A percentile compares a stretch with the other conserved stretches of the same genome.
These are phyloP conservation scores for Akanthomyces uredinophilus DNA, from an alignment of 2,329 filamentous ascomycete genomes.

Conservation along the genomic window DNA sequence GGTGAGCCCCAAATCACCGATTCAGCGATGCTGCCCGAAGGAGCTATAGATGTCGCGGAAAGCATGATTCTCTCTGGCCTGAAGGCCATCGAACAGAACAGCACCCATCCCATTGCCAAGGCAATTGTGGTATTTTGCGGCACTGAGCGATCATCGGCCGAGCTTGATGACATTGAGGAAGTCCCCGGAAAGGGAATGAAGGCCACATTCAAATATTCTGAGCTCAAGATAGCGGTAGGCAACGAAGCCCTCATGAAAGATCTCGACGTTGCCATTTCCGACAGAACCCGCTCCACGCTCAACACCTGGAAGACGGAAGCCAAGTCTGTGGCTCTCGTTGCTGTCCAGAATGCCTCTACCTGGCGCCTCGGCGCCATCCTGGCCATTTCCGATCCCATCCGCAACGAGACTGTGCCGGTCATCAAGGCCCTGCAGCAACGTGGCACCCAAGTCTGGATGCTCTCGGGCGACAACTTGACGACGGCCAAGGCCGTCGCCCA, in stretches of 20 bases:
- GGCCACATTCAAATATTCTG: constrained; percentile 41
- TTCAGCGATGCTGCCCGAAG: constrained; percentile 35
- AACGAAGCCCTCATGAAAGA: constrained; percentile 66
- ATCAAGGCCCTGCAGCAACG: constrained; percentile 59
- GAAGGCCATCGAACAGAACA: constrained; percentile 62
- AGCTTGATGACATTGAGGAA: constrained; percentile 52
- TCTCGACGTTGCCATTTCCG: constrained; percentile 36
- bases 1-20: constrained; percentile 67
- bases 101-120: constrained; percentile 69
- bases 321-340: constrained; percentile 59
- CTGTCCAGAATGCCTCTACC: constrained; percentile 31
- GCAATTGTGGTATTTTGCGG: constrained; percentile 62
- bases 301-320: constrained; percentile 57
- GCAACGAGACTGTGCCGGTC: constrained; percentile 63
- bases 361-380: constrained; percentile 61
- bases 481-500: constrained; percentile 76
- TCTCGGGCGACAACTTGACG: constrained; percentile 84
- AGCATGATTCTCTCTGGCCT: constrained; percentile 47
- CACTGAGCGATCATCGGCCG: constrained; percentile 25
- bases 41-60: constrained; percentile 20
- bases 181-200: constrained; percentile 67
- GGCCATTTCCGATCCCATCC: constrained; percentile 75
- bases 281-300: constrained; percentile 32
- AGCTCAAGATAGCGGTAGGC: constrained; percentile 57
- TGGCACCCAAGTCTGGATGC: constrained; percentile 79